These are phyloP conservation scores for Talaromyces ruber DNA, from an alignment of 495 filamentous ascomycete species.

Conservation along the genomic window DNA sequence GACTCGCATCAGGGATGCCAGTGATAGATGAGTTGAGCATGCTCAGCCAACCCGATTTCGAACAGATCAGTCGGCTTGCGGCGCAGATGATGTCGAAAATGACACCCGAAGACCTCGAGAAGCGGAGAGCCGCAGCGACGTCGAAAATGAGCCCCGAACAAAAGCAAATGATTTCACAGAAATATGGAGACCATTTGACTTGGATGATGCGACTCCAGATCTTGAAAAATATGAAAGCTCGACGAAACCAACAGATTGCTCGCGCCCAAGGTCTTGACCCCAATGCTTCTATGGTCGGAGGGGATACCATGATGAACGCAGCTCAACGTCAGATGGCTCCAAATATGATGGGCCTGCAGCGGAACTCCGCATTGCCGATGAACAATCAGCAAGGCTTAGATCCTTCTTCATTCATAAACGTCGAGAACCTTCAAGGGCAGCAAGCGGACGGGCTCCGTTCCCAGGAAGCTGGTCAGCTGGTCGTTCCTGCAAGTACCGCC, in stretches of 20 bases:
- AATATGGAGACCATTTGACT: slow-evolving; percentile 36
- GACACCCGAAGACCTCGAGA: slow-evolving; percentile 32
- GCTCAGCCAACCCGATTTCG: slow-evolving; percentile 31
- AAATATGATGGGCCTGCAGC: slow-evolving; percentile 37
- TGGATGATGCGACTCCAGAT: slow-evolving; percentile 42
- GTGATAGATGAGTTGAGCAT: slow-evolving; percentile 27
- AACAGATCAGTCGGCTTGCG: slow-evolving; percentile 34
- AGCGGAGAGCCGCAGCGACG: slow-evolving; percentile 29
- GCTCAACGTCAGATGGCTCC: slow-evolving; percentile 35
- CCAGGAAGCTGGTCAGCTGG: slow-evolving; percentile 57
- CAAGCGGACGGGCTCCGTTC: slow-evolving; percentile 53
- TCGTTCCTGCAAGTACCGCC: slow-evolving; percentile 56
- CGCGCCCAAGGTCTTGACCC: slow-evolving; percentile 22
- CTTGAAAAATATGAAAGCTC: slow-evolving; percentile 23
- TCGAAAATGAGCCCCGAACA: slow-evolving; percentile 38
- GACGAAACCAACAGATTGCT: slow-evolving; percentile 19
- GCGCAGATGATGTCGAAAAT: slow-evolving; percentile 31
- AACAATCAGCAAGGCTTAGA: slow-evolving; percentile 34
- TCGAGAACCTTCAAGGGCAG: slow-evolving; percentile 50
- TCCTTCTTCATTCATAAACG: slow-evolving; percentile 37
- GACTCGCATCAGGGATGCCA: slow-evolving; percentile 17
- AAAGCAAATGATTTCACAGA: slow-evolving; percentile 24
- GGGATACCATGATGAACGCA: slow-evolving; percentile 24
- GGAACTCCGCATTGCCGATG: slow-evolving; percentile 27
- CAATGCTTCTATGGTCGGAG: slow-evolving; percentile 24